Conservation (phyloP, 2,329 filamentous ascomycete genomes). For the Teratosphaeria gauchensis region DNA sequence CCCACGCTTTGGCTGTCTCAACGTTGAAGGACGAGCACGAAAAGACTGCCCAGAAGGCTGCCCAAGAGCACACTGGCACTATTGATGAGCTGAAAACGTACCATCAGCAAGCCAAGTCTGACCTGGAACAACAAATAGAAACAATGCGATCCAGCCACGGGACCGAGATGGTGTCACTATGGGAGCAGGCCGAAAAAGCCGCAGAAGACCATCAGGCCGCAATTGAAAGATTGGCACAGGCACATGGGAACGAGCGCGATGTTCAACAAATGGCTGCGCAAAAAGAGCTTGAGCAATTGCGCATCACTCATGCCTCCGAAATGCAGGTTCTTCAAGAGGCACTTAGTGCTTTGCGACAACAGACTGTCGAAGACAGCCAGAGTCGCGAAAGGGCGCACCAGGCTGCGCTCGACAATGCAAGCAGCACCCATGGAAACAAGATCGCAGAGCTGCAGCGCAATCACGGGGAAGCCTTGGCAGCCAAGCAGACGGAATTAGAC, state of each 20-base stretch:
- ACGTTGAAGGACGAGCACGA: neutral
- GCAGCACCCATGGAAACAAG: neutral
- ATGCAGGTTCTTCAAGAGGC: conserved; percentile 1
- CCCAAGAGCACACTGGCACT: neutral
- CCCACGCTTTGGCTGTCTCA: neutral
- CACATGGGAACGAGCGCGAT: conserved; percentile 3
- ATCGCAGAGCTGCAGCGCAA: neutral
- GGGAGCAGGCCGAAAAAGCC: neutral
- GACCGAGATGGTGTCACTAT: neutral
- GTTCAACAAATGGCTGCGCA: conserved; percentile 1
- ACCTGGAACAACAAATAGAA: conserved; percentile 2
- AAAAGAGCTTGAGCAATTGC: conserved; percentile 3
- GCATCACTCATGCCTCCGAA: conserved; percentile 1
- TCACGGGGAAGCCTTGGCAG: neutral
- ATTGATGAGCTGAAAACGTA: neutral
- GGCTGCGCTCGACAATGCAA: neutral
- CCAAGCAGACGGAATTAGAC: neutral
- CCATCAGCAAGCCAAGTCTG: conserved; percentile 1
- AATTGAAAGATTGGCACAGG: neutral
- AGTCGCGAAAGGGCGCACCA: neutral
- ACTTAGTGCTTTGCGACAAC: conserved; percentile 2
- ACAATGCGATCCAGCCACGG: neutral
- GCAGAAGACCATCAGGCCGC: conserved; percentile 3
- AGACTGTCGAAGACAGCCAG: conserved; percentile 1
- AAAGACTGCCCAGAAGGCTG: neutral